Conservation (phyloP, 2,329 filamentous ascomycete species). For the Nemania sp. region DNA sequence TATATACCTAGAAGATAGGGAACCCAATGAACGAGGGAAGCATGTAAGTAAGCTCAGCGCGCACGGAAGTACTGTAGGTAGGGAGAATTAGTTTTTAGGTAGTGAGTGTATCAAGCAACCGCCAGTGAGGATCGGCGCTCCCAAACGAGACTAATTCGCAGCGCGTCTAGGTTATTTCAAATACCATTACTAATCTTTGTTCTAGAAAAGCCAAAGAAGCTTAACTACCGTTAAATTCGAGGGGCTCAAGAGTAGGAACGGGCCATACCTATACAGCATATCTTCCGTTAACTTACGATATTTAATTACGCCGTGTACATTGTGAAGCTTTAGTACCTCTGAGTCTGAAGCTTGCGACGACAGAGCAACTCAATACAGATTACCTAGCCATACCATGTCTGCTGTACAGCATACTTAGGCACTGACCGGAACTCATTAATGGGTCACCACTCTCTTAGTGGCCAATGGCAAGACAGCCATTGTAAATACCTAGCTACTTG, state of each 20-base stretch:
- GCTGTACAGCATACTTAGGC: too few species aligned
- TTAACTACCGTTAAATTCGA: neutral
- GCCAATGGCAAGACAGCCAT: constrained; percentile 26
- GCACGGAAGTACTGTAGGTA: neutral
- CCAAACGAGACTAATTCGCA: constrained; percentile 30
- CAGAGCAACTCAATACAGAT: too few species aligned
- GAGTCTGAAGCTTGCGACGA: too few species aligned
- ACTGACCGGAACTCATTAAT: neutral
- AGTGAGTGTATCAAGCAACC: neutral
- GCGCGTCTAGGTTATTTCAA: constrained; percentile 31
- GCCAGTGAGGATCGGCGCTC: constrained; percentile 27
- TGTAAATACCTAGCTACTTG: constrained; percentile 4
- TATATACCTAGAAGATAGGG: too few species aligned
- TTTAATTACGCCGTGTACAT: too few species aligned
- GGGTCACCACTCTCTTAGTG: neutral
- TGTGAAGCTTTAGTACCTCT: too few species aligned
- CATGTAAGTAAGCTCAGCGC: neutral
- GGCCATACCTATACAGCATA: too few species aligned
- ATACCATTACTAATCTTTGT: constrained; percentile 31
- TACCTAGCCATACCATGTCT: too few species aligned
- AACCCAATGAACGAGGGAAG: too few species aligned
- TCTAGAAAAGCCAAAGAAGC: constrained; percentile 33
- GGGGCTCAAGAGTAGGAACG: neutral
- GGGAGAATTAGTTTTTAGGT: neutral
- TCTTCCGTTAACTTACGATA: neutral